A percentile compares a stretch with the other conserved stretches of the same genome.
Evolutionary conservation across 768 basidiomycete genomes (phyloP).

Genomic region (Rhizopogon roseolus): DNA sequence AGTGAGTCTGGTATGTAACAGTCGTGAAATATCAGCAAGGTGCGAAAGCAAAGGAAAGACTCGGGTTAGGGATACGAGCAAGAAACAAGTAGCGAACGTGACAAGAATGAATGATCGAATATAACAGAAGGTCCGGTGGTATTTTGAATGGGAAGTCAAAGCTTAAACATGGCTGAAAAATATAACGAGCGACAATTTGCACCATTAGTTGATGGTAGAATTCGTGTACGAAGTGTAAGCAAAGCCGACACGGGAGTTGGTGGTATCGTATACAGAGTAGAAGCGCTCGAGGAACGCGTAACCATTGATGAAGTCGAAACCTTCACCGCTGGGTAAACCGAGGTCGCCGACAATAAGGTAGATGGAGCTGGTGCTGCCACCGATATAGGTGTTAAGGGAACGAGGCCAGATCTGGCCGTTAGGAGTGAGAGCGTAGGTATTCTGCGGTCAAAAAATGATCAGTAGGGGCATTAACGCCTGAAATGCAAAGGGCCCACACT

Average conservation of each 20-base stretch:
- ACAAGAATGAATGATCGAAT: too few species aligned
- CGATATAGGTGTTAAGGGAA: conserved; percentile 38
- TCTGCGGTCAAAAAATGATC: conserved; percentile 6
- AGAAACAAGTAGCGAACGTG: too few species aligned
- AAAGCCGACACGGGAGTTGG: conserved; percentile 37
- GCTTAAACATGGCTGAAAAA: too few species aligned
- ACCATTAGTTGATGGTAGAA: conserved; percentile 24
- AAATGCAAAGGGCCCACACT: not conserved
- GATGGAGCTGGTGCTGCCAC: conserved; percentile 29
- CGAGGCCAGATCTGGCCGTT: conserved; percentile 42
- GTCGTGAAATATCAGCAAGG: too few species aligned
- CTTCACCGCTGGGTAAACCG: conserved; percentile 37
- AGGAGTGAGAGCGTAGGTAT: conserved; percentile 33
- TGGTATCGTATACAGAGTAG: conserved; percentile 63
- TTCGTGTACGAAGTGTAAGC: conserved; percentile 23
- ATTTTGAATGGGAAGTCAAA: too few species aligned
- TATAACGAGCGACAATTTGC: too few species aligned
- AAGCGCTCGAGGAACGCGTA: conserved; percentile 54
- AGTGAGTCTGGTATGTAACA: too few species aligned
- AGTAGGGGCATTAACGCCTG: not conserved
- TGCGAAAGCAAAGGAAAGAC: too few species aligned
- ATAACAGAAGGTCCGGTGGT: too few species aligned
- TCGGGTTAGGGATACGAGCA: too few species aligned
- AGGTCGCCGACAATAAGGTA: conserved; percentile 35
- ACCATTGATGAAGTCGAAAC: conserved; percentile 55